Percentiles rank a stretch among this genome's conserved stretches.
These are phyloP conservation scores for Pichia nanzhaoensis DNA, from an alignment of 805 yeast species.

Conservation along the genomic window DNA sequence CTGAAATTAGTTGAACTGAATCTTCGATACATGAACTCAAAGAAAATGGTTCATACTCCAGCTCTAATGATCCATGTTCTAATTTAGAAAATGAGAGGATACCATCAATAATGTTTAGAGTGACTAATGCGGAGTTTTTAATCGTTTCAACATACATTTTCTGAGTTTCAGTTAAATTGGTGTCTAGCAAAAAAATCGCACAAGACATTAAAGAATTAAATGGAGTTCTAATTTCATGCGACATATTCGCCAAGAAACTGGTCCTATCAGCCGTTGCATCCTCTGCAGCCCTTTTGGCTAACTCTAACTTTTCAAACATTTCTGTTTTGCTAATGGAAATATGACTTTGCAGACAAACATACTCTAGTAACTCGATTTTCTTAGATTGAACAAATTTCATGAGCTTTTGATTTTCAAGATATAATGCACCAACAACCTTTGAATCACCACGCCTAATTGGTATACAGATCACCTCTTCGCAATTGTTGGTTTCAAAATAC, in stretches of 20 bases:
- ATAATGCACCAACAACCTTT: conserved; percentile 40
- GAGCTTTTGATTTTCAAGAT: conserved; percentile 32
- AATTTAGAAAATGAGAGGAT: conserved; percentile 48
- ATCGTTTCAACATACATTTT: conserved; percentile 48
- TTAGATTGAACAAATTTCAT: conserved; percentile 25
- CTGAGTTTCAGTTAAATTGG: conserved; percentile 38
- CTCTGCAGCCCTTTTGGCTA: conserved; percentile 47
- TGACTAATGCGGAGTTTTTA: conserved; percentile 42
- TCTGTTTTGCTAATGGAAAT: conserved; percentile 43
- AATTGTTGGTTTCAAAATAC: conserved; percentile 33
- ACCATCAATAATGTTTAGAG: conserved; percentile 47
- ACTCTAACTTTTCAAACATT: conserved; percentile 41
- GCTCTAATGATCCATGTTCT: conserved; percentile 46
- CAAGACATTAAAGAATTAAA: conserved; percentile 46
- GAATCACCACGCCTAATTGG: conserved; percentile 37
- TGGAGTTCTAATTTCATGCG: conserved; percentile 52
- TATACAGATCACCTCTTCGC: conserved; percentile 35
- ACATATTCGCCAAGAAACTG: conserved; percentile 48
- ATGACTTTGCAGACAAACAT: conserved; percentile 46
- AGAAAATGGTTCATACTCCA: conserved; percentile 39
- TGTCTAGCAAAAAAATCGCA: conserved; percentile 43
- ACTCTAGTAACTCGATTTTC: conserved; percentile 34
- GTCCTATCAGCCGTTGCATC: conserved; percentile 51
- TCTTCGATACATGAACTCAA: conserved; percentile 40
- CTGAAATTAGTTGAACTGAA: conserved; percentile 42